Conservation (phyloP, 306 rosid genomes). For the Ziziphus jujuba region DNA sequence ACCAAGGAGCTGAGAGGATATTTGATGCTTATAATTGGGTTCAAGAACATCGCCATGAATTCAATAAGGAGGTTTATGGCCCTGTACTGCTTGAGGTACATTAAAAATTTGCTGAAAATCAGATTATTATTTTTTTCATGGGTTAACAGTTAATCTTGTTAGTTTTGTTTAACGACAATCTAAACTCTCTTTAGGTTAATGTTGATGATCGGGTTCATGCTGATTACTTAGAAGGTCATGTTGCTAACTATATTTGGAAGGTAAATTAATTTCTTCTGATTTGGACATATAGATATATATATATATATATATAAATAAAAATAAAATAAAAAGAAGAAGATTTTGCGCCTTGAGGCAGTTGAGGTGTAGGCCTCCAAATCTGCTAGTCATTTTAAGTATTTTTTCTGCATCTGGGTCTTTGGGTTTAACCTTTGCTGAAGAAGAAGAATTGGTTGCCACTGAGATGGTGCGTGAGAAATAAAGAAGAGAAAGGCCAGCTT, state of each 20-base stretch:
- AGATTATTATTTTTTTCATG: slow-evolving; percentile 10
- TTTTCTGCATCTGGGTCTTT: too few relatives aligned
- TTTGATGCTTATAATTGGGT: slow-evolving; percentile 84
- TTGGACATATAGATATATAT: too few relatives aligned
- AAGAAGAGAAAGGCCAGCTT: too few relatives aligned
- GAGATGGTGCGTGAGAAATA: too few relatives aligned
- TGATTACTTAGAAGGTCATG: slow-evolving; percentile 82
- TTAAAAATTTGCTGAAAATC: background rate
- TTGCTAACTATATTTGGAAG: slow-evolving; percentile 82
- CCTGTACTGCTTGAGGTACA: slow-evolving; percentile 87
- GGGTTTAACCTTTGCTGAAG: too few relatives aligned
- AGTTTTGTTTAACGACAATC: background rate
- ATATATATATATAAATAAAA: too few relatives aligned
- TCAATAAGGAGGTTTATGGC: slow-evolving; percentile 84
- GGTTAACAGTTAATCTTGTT: slow-evolving; percentile 1
- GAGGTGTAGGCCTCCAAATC: too few relatives aligned
- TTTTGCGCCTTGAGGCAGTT: too few relatives aligned
- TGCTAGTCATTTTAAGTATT: too few relatives aligned
- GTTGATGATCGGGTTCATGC: slow-evolving; percentile 68
- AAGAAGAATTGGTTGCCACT: too few relatives aligned
- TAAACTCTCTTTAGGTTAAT: slow-evolving; percentile 59
- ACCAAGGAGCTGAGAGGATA: slow-evolving; percentile 60
- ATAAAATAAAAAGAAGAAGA: too few relatives aligned
- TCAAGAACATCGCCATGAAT: slow-evolving; percentile 68
- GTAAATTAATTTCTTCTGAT: slow-evolving; percentile 29